Evolutionary conservation across 306 rosid species (phyloP).

Genomic region (Malus fusca): DNA sequence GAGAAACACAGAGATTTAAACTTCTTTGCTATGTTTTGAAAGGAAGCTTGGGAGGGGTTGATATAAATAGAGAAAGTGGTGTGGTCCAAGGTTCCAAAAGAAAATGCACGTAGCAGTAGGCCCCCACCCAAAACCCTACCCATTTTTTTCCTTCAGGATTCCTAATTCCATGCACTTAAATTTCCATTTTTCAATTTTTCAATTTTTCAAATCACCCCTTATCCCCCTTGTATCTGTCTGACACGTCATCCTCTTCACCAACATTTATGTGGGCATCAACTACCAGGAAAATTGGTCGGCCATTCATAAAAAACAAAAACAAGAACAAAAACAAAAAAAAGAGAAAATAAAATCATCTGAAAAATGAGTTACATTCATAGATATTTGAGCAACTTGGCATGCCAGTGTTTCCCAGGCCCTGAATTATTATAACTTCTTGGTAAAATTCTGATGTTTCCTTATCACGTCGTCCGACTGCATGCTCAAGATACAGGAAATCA

Average conservation of each 20-base stretch:
- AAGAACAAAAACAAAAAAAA: neutral
- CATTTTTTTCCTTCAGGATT: neutral
- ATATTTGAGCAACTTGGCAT: constrained; percentile 35
- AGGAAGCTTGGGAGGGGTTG: neutral
- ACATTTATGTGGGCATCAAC: constrained; percentile 65
- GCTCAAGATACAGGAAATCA: neutral
- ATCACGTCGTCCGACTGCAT: neutral
- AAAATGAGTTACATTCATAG: neutral
- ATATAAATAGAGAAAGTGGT: constrained; percentile 16
- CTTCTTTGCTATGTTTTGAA: neutral
- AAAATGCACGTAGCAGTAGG: neutral
- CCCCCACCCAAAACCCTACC: constrained; percentile 5
- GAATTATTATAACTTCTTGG: neutral
- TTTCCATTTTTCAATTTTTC: neutral
- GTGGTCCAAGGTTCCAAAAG: constrained; percentile 19
- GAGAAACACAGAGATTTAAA: neutral
- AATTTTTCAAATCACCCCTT: neutral
- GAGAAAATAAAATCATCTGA: neutral
- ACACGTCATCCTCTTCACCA: constrained; percentile 23
- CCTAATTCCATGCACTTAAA: constrained; percentile 34
- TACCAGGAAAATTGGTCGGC: constrained; percentile 70
- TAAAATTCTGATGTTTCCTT: neutral
- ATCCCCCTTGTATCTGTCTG: neutral
- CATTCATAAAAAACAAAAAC: constrained; percentile 25
- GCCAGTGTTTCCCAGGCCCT: constrained; percentile 2